Percentiles rank a stretch among this genome's conserved stretches.
These are phyloP conservation scores for Helotiales sp. DNA, from an alignment of 2,329 filamentous ascomycete species.

Conservation along the genomic window DNA sequence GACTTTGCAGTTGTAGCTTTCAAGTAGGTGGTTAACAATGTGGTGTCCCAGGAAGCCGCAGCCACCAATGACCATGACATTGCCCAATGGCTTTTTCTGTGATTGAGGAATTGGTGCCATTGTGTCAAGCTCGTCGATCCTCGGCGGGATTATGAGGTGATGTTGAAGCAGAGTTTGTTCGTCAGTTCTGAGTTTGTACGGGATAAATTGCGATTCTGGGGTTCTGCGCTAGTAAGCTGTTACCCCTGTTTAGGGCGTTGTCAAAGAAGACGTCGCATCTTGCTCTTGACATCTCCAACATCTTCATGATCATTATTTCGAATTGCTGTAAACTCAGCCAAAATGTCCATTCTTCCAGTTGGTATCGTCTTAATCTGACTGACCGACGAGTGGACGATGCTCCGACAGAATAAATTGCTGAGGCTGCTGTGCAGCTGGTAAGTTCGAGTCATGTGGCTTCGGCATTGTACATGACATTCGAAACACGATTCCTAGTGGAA, in stretches of 20 bases:
- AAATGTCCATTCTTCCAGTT: neutral
- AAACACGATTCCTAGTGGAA: neutral
- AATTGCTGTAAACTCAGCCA: neutral
- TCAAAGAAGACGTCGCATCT: neutral
- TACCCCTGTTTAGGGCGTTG: neutral
- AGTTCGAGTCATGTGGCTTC: neutral
- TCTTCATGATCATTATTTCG: neutral
- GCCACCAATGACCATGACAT: conserved; percentile 77
- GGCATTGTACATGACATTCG: neutral
- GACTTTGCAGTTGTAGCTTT: conserved; percentile 50
- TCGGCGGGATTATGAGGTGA: neutral
- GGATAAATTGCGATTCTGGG: conserved; percentile 9
- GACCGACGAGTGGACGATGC: too few species aligned
- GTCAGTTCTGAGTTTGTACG: neutral
- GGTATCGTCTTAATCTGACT: neutral
- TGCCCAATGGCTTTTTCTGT: conserved; percentile 50
- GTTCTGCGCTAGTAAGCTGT: neutral
- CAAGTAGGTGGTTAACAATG: conserved; percentile 72
- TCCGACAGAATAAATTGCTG: neutral
- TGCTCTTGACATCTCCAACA: neutral
- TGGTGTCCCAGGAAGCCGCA: conserved; percentile 85
- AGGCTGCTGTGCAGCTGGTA: neutral
- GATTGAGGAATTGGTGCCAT: conserved; percentile 18
- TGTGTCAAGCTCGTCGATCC: neutral
- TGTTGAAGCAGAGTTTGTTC: neutral